Base-by-base conservation (phyloP, 371 early-diverging fungal species). In the Saksenaea oblongispora region DNA sequence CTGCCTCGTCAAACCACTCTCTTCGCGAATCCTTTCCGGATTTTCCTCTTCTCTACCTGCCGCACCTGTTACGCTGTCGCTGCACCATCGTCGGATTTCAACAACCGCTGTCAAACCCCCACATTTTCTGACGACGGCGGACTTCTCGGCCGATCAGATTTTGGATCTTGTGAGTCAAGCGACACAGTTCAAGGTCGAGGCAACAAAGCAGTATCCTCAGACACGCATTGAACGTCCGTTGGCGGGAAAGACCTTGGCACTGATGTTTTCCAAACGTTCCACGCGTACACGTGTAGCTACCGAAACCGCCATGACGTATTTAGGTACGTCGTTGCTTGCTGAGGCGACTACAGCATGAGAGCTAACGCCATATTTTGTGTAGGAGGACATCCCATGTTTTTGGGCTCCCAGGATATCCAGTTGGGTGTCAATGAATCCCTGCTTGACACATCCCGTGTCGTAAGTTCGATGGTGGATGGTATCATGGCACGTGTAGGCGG, bases 261-360 rank as follows among this genome's bases (percentile, higher is more conserved):
- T 98, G 35, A 75, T 97, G 62, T 98, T 98, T 61, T 89, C 95
- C 15, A 98, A 98, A 74, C 87, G 95, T 37, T 92, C 92, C 0
- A 98, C 98, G 5, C 93, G 98, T 59, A 98, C 98, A 10, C 88
- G 98, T 56, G 94, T 98, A 27, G 95, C 96, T 14, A 90, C 95
- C 35, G 98, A 98, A 71, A 85, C 95, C n/a, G 92, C 94, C 3
- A 88, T 94, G 65, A 85, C 92, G 0, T 90, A 91, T 73, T 85
- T 94, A 56, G 90, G 90, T 87, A 86, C 63, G 63, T 34, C 15
- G 22, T 42, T 61, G 22, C n/a, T n/a, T n/a, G n/a, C n/a, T n/a
- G n/a, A n/a, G n/a, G n/a, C n/a, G n/a, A n/a, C n/a, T n/a, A n/a
- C n/a, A n/a, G n/a, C n/a, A n/a, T n/a, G n/a, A n/a, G n/a, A n/a